phyloP scores from a whole-genome alignment of 2,329 filamentous ascomycete species.

The Fusarium stilboides region DNA sequence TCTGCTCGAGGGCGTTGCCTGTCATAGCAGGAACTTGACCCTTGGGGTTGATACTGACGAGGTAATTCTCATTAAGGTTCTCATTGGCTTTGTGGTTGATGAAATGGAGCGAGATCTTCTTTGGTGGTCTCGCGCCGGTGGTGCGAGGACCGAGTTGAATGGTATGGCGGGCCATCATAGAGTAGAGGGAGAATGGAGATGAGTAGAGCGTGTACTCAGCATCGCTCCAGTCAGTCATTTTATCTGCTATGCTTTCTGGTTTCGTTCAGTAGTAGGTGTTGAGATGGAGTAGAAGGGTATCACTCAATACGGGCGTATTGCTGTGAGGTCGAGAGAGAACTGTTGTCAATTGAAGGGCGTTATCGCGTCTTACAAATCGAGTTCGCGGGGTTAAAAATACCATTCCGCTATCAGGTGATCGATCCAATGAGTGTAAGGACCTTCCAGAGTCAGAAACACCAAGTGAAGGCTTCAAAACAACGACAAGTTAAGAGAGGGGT shows the following conservation, averaged over 20 bases:
- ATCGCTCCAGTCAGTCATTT: slow-evolving; percentile 20
- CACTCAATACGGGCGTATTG: too few relatives aligned
- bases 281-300: too few relatives aligned
- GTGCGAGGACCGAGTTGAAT: slow-evolving; percentile 22
- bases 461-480: too few relatives aligned
- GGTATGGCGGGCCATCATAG: slow-evolving; percentile 33
- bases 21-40: slow-evolving; percentile 32
- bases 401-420: too few relatives aligned
- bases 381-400: too few relatives aligned
- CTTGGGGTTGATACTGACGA: slow-evolving; percentile 23
- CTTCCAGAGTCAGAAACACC: too few relatives aligned
- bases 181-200: slow-evolving; percentile 30
- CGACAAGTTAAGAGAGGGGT: too few relatives aligned
- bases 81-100: slow-evolving; percentile 22
- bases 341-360: too few relatives aligned
- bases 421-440: too few relatives aligned
- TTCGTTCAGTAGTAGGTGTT: background rate
- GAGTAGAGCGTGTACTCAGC: slow-evolving; percentile 36
- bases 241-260: background rate
- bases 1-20: slow-evolving; percentile 8
- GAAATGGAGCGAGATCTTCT: slow-evolving; percentile 17
- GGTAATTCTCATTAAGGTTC: slow-evolving; percentile 17
- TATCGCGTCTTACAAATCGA: too few relatives aligned
- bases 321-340: too few relatives aligned
- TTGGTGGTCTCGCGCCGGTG: slow-evolving; percentile 1